Evolutionary conservation across 2,329 filamentous ascomycete genomes (phyloP).

Genomic region (Mycosphaerella arachidis): DNA sequence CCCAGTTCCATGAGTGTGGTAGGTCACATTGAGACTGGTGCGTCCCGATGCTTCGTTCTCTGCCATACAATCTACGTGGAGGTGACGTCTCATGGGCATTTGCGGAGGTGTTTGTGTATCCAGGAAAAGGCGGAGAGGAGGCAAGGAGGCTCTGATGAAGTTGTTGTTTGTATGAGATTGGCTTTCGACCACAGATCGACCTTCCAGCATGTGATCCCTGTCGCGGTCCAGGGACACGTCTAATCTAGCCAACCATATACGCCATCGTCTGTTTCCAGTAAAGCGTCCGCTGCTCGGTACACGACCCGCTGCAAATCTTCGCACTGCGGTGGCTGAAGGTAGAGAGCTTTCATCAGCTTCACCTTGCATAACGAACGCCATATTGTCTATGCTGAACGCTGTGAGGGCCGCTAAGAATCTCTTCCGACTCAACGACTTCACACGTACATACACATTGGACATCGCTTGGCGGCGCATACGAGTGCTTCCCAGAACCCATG

Average conservation of each 20-base stretch:
- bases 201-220: background rate
- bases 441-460: background rate
- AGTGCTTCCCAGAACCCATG: background rate
- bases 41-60: background rate
- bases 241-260: background rate
- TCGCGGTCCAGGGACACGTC: background rate
- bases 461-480: background rate
- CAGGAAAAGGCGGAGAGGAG: background rate
- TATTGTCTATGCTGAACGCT: background rate
- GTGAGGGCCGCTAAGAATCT: background rate
- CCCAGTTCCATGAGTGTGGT: constrained; percentile 1
- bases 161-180: background rate
- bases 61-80: constrained; percentile 2
- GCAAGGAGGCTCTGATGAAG: background rate
- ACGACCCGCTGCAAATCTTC: background rate
- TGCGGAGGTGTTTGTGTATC: constrained; percentile 5
- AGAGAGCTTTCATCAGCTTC: background rate
- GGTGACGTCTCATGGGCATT: constrained; percentile 2
- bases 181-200: background rate
- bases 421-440: background rate
- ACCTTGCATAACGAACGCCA: background rate
- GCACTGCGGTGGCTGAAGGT: background rate
- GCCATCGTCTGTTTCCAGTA: background rate
- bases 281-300: background rate
- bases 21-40: background rate